These are phyloP conservation scores for Aspergillus quadricinctus DNA, from an alignment of 2,329 filamentous ascomycete species.

Conservation along the genomic window DNA sequence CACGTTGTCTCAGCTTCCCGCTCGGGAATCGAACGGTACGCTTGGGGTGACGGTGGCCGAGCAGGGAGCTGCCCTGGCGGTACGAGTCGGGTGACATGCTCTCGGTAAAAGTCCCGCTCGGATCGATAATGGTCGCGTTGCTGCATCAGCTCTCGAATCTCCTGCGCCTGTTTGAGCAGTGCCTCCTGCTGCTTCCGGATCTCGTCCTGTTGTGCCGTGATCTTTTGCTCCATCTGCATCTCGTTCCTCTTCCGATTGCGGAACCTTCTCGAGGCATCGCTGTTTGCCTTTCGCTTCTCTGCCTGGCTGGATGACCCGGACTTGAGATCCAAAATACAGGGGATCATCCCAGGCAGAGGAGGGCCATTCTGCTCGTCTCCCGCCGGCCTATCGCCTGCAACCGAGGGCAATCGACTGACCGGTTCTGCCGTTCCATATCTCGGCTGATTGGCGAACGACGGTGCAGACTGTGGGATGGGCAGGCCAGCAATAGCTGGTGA, in stretches of 20 bases:
- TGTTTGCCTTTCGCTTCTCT: constrained; percentile 41
- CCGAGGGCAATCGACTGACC: constrained; percentile 19
- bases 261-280: constrained; percentile 39
- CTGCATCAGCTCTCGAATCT: constrained; percentile 29
- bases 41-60: constrained; percentile 29
- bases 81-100: constrained; percentile 25
- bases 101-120: constrained; percentile 39
- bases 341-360: constrained; percentile 28
- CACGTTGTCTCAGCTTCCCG: constrained; percentile 9
- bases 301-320: constrained; percentile 40
- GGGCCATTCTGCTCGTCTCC: constrained; percentile 15
- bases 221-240: constrained; percentile 35
- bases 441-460: constrained; percentile 12
- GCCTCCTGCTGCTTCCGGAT: constrained; percentile 28
- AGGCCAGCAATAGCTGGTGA: constrained; percentile 25
- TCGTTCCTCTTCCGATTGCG: constrained; percentile 41
- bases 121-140: constrained; percentile 38
- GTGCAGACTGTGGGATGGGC: constrained; percentile 16
- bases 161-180: constrained; percentile 28
- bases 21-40: constrained; percentile 8
- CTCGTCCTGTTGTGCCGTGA: constrained; percentile 35
- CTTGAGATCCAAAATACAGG: constrained; percentile 36
- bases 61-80: constrained; percentile 24
- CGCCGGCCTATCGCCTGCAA: constrained; percentile 14
- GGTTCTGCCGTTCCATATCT: constrained; percentile 25